Base-by-base conservation (phyloP, 23 red algal genomes). In the Gracilaria caudata region DNA sequence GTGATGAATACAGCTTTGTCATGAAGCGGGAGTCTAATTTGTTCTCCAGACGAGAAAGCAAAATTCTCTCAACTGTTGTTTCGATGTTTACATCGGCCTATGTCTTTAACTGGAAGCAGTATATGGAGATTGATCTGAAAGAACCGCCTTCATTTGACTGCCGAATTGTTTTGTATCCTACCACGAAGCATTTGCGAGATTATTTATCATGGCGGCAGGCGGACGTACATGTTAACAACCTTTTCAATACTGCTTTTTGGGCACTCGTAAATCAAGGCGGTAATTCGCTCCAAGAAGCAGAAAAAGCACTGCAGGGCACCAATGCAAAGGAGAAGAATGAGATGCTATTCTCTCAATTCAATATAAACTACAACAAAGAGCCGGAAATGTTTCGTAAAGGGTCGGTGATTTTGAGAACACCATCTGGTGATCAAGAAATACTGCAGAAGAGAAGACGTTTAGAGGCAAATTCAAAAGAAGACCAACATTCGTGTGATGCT, bases 191-290 rank as follows among this genome's bases (percentile, higher is more conserved):
- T 68, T 47, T 98, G 21, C 34, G 95, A 12, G 91, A 98, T 49
- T 98, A 98, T 57, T 55, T 98, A 6, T 56, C 86, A 21, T 98
- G 95, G 95, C 81, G 95, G 19, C 95, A 98, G 46, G 95, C 90
- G 5, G 95, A 98, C 68, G 49, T 37, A 8, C 95, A 98, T 64
- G 45, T 98, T 10, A 98, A 98, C 45, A 94, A 94, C 55, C 86
- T 90, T 66, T 98, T 94, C 80, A 98, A 98, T 73, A 87, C 91
- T 4, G 65, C 83, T 26, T 98, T 98, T 84, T 98, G 95, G 95
- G 73, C 81, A 5, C 81, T 98, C 26, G 92, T 98, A 3, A 49
- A 94, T 58, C 64, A 57, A 24, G 90, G 86, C 12, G 91, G 91
- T 7, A 59, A 60, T 1, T 76, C 78, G 3, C 64, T 60, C 11